These are phyloP conservation scores for Botrytis paeoniae DNA, from an alignment of 2,329 filamentous ascomycete genomes.

Conservation along the genomic window DNA sequence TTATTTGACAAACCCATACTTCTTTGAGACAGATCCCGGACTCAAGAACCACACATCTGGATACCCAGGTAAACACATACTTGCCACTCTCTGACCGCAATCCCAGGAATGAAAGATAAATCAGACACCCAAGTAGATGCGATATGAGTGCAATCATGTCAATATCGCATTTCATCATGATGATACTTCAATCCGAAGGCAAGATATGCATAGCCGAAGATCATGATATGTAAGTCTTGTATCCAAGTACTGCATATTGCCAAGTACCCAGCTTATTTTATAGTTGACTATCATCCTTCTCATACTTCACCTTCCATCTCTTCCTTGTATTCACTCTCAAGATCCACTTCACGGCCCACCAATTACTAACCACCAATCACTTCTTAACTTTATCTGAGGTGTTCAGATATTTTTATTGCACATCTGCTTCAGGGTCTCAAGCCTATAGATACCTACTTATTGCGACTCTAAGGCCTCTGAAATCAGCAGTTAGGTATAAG, in stretches of 20 bases:
- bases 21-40: too few relatives aligned
- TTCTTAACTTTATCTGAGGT: background rate
- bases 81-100: rapidly evolving
- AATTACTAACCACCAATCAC: background rate
- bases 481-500: background rate
- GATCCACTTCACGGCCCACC: background rate
- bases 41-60: background rate
- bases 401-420: background rate
- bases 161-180: background rate
- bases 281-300: background rate
- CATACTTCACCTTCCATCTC: background rate
- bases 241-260: rapidly evolving
- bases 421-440: background rate
- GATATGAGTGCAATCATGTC: rapidly evolving
- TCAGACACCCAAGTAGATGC: background rate
- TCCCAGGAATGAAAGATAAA: too few relatives aligned
- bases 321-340: background rate
- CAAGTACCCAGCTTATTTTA: background rate
- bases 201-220: background rate
- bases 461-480: background rate
- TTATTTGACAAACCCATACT: background rate
- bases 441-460: background rate
- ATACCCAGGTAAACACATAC: background rate
- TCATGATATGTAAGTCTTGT: background rate
- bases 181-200: background rate